Evolutionary conservation across 371 early-diverging fungal species (phyloP).

Genomic region (Fennellomyces sp.): DNA sequence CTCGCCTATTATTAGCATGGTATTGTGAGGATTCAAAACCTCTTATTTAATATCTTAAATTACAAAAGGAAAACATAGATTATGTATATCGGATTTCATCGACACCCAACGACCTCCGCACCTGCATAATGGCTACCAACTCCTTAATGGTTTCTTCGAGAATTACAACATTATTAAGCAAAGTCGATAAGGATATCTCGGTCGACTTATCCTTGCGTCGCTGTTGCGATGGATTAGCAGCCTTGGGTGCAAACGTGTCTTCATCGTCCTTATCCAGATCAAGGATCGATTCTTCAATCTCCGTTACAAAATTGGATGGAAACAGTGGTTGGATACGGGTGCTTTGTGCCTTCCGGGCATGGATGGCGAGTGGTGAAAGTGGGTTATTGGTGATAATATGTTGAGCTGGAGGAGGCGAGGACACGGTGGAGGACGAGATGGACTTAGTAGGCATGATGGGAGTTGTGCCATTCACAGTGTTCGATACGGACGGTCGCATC

Average conservation of each 20-base stretch:
- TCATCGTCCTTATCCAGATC: slow-evolving; percentile 49
- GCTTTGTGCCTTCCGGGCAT: slow-evolving; percentile 40
- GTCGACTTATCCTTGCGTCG: slow-evolving; percentile 50
- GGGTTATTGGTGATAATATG: slow-evolving; percentile 21
- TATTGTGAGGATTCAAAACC: no score
- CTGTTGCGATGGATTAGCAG: slow-evolving; percentile 36
- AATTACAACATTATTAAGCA: slow-evolving; percentile 88
- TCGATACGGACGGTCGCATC: slow-evolving; percentile 15
- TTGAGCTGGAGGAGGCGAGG: not conserved
- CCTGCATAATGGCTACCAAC: slow-evolving; percentile 82
- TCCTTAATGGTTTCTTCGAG: slow-evolving; percentile 93
- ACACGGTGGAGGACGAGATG: not conserved
- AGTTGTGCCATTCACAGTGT: slow-evolving; percentile 16
- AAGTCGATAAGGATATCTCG: slow-evolving; percentile 62
- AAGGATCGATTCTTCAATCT: slow-evolving; percentile 44
- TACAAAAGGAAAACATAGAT: not conserved
- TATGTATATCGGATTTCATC: slow-evolving; percentile 63
- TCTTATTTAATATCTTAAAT: not conserved
- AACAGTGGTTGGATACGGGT: slow-evolving; percentile 63
- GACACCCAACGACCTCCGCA: slow-evolving; percentile 77
- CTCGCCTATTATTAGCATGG: no score
- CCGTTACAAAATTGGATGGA: slow-evolving; percentile 59
- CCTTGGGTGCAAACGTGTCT: slow-evolving; percentile 47
- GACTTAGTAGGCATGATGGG: slow-evolving; percentile 8
- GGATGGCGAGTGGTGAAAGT: slow-evolving; percentile 42